Evolutionary conservation across 202 grass and related monocot species (phyloP), one percentile per base, ranked within the genome.

Genomic region (Thinopyrum obtusiflorum): DNA sequence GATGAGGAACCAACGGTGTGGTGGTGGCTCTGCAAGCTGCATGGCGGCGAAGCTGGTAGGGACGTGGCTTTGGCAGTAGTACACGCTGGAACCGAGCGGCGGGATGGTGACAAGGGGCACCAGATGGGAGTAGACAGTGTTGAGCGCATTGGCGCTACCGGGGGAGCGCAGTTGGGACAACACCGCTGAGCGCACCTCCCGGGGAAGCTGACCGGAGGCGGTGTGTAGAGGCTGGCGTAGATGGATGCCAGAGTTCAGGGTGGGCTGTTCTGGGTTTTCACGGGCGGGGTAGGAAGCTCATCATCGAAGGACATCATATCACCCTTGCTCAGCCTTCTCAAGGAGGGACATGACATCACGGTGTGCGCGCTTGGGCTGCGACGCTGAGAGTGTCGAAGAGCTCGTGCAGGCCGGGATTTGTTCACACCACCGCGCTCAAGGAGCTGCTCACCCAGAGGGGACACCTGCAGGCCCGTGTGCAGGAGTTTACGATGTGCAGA

Each of bases 51-150:
- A 89, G 60, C 72, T 83, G 73, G 80, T 79, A 20, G 94, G 93
- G 31, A 98, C 90, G 78, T 98, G 88, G 33, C 88, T 88, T 76
- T 96, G 97, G 23, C 84, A 86, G 82, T 90, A 86, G 86, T 98
- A 96, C 31, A 96, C 90, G 65, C 86, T 85, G 84, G 97, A 96
- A 68, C 93, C 93, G 61, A 98, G 92, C 35, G 87, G 84, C 46
- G 77, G 75, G 71, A 88, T 89, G 7, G 85, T 74, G 20, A 79
- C 84, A 0, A 87, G 70, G 2, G 85, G 91, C 51, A 88, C 90
- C 33, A 91, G 90, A 37, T 95, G 91, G 21, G 90, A 90, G 81
- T 94, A 98, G 55, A 98, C 82, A 15, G 85, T 87, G 85, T 96
- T 90, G 26, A 96, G 77, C 8, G 90, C 86, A 77, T 76, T 92